phyloP scores from a whole-genome alignment of 1,284 basidiomycete species.

The Puccinia triticina region DNA sequence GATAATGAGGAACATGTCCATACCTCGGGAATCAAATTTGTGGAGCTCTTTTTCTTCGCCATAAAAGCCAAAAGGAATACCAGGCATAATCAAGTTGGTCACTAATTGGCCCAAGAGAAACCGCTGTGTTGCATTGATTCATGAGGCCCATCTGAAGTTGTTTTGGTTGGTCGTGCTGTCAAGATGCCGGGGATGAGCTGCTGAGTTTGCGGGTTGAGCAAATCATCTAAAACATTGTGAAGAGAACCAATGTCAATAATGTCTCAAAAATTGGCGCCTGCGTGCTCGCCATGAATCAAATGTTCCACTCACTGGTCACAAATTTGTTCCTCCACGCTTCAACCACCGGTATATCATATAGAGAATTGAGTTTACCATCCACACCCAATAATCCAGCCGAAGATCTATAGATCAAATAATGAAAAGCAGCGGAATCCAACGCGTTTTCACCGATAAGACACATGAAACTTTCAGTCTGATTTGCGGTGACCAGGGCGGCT shows the following conservation, averaged over 20 bases:
- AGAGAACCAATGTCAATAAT: background rate
- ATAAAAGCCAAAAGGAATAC: conserved; percentile 69
- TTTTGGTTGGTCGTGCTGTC: conserved; percentile 85
- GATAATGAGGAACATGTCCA: background rate
- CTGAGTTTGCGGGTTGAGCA: conserved; percentile 72
- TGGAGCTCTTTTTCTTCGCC: conserved; percentile 47
- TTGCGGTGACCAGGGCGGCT: conserved; percentile 68
- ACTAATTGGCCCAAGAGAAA: conserved; percentile 77
- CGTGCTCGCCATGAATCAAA: background rate
- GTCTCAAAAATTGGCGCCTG: background rate
- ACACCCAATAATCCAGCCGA: conserved; percentile 82
- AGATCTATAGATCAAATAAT: conserved; percentile 85
- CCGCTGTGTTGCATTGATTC: conserved; percentile 78
- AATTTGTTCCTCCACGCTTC: conserved; percentile 87
- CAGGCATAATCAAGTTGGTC: conserved; percentile 78
- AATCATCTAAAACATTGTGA: conserved; percentile 66
- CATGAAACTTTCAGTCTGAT: conserved; percentile 72
- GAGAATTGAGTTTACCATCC: conserved; percentile 86
- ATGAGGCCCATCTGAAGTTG: conserved; percentile 84
- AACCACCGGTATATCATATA: conserved; percentile 74
- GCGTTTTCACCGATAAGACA: conserved; percentile 68
- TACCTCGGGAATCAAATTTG: conserved; percentile 46
- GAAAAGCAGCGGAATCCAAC: conserved; percentile 80
- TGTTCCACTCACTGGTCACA: conserved; percentile 65
- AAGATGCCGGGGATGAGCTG: conserved; percentile 79